These are phyloP conservation scores for Aechmea fasciata DNA, from an alignment of 176 grass and related monocot species.

Conservation along the genomic window DNA sequence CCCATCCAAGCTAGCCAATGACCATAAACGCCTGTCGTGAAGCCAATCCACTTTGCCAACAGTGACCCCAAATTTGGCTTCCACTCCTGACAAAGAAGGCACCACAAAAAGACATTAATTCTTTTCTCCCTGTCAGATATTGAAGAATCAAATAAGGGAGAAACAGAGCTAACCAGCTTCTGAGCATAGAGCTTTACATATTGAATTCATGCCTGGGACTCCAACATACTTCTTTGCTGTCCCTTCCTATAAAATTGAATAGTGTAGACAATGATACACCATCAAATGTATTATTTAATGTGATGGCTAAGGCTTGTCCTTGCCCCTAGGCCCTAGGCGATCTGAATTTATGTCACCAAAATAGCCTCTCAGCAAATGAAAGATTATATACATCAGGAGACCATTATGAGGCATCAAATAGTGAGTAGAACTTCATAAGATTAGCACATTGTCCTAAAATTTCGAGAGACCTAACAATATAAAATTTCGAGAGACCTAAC, in stretches of 20 bases:
- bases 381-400: too few species aligned
- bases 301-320: not conserved
- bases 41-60: slow-evolving; percentile 81
- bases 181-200: slow-evolving; percentile 80
- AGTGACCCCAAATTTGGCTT: slow-evolving; percentile 70
- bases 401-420: too few species aligned
- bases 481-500: too few species aligned
- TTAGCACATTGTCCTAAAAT: too few species aligned
- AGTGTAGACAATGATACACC: not conserved
- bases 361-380: too few species aligned
- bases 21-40: slow-evolving; percentile 58
- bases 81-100: slow-evolving; percentile 42
- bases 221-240: slow-evolving; percentile 68
- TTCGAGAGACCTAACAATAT: too few species aligned
- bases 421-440: too few species aligned
- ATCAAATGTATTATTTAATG: not conserved
- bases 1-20: slow-evolving; percentile 63
- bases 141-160: not conserved
- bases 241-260: slow-evolving; percentile 37
- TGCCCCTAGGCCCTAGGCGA: too few species aligned
- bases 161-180: slow-evolving; percentile 46
- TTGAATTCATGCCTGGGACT: slow-evolving; percentile 74
- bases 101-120: slow-evolving; percentile 9
- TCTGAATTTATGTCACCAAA: too few species aligned
- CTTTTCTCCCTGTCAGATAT: not conserved